phyloP scores from a whole-genome alignment of 345 rosid genomes.

The Camelina sativa region DNA sequence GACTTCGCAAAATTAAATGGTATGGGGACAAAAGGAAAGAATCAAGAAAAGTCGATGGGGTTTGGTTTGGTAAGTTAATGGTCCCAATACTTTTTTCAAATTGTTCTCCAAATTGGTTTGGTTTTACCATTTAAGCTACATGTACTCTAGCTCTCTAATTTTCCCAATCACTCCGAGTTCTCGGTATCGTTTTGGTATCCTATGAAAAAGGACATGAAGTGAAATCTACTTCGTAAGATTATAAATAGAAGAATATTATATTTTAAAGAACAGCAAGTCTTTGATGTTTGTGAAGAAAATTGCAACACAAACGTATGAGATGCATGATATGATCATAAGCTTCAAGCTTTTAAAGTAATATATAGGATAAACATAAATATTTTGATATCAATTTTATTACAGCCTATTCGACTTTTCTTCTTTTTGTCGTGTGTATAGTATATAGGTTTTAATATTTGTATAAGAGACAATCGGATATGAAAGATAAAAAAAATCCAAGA shows the following conservation, averaged over 20 bases:
- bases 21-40: slow-evolving; percentile 38
- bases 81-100: slow-evolving; percentile 25
- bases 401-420: not conserved
- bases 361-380: not conserved
- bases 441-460: slow-evolving; percentile 14
- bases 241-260: not conserved
- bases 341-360: not conserved
- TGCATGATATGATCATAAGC: not conserved
- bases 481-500: slow-evolving; percentile 37
- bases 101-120: slow-evolving; percentile 18
- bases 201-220: slow-evolving; percentile 12
- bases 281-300: not conserved
- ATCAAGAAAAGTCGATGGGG: slow-evolving; percentile 40
- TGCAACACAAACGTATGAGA: not conserved
- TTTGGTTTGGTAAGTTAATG: slow-evolving; percentile 38
- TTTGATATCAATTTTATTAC: not conserved
- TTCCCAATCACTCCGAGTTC: slow-evolving; percentile 10
- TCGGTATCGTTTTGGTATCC: slow-evolving; percentile 25
- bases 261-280: not conserved
- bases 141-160: slow-evolving; percentile 1
- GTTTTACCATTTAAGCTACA: slow-evolving; percentile 28
- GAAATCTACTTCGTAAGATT: not conserved
- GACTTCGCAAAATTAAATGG: slow-evolving; percentile 41
- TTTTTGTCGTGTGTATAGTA: slow-evolving; percentile 4
- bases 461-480: slow-evolving; percentile 27